Evolutionary conservation across 2,329 filamentous ascomycete species (phyloP).

Genomic region (Fusarium torreyae): DNA sequence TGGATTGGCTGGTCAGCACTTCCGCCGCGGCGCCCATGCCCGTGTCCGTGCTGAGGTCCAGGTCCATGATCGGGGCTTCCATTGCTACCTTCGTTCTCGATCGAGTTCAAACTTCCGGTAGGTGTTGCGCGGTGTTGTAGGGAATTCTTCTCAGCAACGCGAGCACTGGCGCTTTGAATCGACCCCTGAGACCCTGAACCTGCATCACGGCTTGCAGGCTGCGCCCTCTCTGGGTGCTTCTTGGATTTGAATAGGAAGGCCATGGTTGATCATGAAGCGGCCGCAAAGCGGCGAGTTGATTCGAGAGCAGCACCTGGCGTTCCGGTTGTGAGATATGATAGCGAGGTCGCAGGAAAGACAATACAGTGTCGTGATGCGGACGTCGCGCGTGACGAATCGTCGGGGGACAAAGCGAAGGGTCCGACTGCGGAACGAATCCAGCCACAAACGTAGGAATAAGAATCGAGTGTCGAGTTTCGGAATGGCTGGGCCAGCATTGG

Average conservation of each 20-base stretch:
- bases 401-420: constrained; percentile 25
- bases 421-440: constrained; percentile 44
- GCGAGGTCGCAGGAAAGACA: constrained; percentile 16
- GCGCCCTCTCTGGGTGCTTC: constrained; percentile 77
- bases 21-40: constrained; percentile 64
- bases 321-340: constrained; percentile 22
- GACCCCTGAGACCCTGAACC: constrained; percentile 62
- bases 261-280: constrained; percentile 68
- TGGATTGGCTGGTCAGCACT: constrained; percentile 65
- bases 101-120: constrained; percentile 82
- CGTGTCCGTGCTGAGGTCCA: constrained; percentile 56
- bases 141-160: constrained; percentile 66
- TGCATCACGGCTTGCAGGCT: constrained; percentile 68
- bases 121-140: constrained; percentile 75
- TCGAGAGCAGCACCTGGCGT: constrained; percentile 37
- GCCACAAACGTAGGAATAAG: constrained; percentile 51
- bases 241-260: constrained; percentile 88
- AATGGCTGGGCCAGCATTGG: constrained; percentile 64
- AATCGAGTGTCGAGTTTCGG: constrained; percentile 56
- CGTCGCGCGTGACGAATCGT: constrained; percentile 45
- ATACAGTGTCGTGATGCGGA: constrained; percentile 17
- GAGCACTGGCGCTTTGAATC: constrained; percentile 64
- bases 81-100: constrained; percentile 71
- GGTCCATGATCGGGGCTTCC: constrained; percentile 73
- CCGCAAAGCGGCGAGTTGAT: constrained; percentile 55